A percentile compares a stretch with the other conserved stretches of the same genome.
Conservation (phyloP, 495 filamentous ascomycete species). For the Aspergillus haitiensis region DNA sequence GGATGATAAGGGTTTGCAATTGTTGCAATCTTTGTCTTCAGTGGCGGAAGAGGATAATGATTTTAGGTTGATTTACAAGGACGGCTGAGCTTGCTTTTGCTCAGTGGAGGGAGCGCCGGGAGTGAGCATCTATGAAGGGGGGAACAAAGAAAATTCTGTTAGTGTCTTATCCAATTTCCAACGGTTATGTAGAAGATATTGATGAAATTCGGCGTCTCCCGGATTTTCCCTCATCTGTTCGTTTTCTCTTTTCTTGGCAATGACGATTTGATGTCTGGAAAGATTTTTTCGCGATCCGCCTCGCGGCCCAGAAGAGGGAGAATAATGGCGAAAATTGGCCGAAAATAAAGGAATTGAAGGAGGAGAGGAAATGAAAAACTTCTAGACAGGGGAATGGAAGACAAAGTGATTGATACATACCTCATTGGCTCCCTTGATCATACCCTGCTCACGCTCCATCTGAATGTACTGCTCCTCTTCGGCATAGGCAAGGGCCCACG, state of each 20-base stretch:
- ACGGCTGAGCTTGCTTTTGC: conserved; percentile 40
- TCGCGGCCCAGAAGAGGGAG: too few species aligned
- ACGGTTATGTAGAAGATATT: too few species aligned
- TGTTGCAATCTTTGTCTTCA: conserved; percentile 28
- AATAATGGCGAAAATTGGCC: too few species aligned
- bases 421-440: conserved; percentile 81
- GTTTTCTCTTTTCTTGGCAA: conserved; percentile 14
- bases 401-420: conserved; percentile 41
- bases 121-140: conserved; percentile 44
- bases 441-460: conserved; percentile 95
- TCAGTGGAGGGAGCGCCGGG: conserved; percentile 38
- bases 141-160: conserved; percentile 12
- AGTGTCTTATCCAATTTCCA: conserved; percentile 10
- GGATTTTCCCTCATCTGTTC: not conserved
- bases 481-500: conserved; percentile 85
- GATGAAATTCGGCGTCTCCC: too few species aligned
- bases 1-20: conserved; percentile 18
- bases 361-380: not conserved
- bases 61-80: conserved; percentile 40
- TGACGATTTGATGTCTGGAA: conserved; percentile 6
- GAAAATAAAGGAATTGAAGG: not conserved
- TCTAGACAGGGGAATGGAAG: not conserved
- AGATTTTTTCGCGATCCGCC: conserved; percentile 10
- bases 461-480: conserved; percentile 95
- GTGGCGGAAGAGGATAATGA: conserved; percentile 6